Conservation (phyloP, 2,329 filamentous ascomycete species). For the Colletotrichum sp. region DNA sequence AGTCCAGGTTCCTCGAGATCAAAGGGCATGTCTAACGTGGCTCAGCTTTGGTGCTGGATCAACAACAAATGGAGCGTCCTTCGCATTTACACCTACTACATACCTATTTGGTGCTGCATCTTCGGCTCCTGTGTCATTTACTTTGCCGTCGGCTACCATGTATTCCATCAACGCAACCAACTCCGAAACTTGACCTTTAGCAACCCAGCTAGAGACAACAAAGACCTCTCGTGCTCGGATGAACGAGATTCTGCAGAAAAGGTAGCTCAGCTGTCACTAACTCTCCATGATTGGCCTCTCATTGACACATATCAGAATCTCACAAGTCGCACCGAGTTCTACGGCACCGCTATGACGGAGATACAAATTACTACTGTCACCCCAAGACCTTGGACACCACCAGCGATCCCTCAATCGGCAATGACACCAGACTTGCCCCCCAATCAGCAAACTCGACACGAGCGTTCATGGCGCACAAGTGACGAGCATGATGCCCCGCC, state of each 20-base stretch:
- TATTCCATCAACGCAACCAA: conserved; percentile 62
- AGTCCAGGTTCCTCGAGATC: conserved; percentile 23
- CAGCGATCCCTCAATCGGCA: conserved; percentile 19
- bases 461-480: conserved; percentile 16
- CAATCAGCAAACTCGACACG: not conserved
- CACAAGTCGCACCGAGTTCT: conserved; percentile 36
- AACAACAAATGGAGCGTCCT: conserved; percentile 57
- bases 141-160: conserved; percentile 61
- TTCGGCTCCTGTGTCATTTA: conserved; percentile 60
- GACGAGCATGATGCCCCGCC: not conserved
- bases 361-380: conserved; percentile 46
- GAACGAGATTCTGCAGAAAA: conserved; percentile 35
- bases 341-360: conserved; percentile 59
- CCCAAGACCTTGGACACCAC: conserved; percentile 8
- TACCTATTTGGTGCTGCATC: conserved; percentile 66
- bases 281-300: not conserved
- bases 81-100: conserved; percentile 66
- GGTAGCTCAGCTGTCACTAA: conserved; percentile 25
- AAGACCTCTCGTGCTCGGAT: conserved; percentile 32
- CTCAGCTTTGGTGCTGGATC: conserved; percentile 68
- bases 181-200: conserved; percentile 58
- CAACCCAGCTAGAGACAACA: conserved; percentile 41
- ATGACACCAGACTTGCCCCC: not conserved
- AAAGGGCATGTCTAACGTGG: not conserved
- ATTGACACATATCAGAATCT: conserved; percentile 23